Evolutionary conservation across 768 basidiomycete species (phyloP).

Genomic region (Mycena kentingensis): DNA sequence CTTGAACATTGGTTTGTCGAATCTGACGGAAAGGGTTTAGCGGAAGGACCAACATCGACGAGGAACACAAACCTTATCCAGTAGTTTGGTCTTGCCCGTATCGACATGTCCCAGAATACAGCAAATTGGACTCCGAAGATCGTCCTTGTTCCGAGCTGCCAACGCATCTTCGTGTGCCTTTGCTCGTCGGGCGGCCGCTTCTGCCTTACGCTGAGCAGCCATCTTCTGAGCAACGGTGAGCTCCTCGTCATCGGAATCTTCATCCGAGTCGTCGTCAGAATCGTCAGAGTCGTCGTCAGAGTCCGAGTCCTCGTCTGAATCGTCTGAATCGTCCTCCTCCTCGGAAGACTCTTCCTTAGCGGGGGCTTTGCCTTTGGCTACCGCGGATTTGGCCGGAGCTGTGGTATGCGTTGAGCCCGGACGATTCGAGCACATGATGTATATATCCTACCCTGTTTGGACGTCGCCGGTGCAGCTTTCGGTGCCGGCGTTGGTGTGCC

Average conservation of each 20-base stretch:
- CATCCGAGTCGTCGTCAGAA: constrained; percentile 53
- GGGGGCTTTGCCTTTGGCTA: constrained; percentile 15
- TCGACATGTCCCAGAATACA: constrained; percentile 99
- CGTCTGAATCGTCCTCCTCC: constrained; percentile 40
- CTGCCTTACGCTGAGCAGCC: constrained; percentile 73
- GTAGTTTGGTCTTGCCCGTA: constrained; percentile 96
- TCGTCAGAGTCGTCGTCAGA: constrained; percentile 51
- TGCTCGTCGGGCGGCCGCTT: constrained; percentile 77
- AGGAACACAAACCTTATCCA: constrained; percentile 79
- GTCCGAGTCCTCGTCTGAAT: constrained; percentile 43
- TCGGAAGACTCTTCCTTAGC: constrained; percentile 32
- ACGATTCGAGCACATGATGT: too few species aligned
- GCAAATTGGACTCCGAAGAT: constrained; percentile 95
- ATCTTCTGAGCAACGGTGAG: constrained; percentile 68
- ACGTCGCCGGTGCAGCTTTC: constrained; percentile 16
- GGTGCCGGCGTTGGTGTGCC: constrained; percentile 19
- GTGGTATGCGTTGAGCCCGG: too few species aligned
- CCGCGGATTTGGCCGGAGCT: constrained; percentile 16
- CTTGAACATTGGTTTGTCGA: constrained; percentile 99
- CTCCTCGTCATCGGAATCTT: constrained; percentile 63
- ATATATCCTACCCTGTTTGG: too few species aligned
- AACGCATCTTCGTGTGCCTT: constrained; percentile 84
- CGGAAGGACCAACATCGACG: not conserved
- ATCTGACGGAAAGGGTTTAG: constrained; percentile 56
- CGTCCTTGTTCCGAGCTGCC: constrained; percentile 83